These are phyloP conservation scores for Acer negundo DNA, from an alignment of 345 rosid species.

Conservation along the genomic window DNA sequence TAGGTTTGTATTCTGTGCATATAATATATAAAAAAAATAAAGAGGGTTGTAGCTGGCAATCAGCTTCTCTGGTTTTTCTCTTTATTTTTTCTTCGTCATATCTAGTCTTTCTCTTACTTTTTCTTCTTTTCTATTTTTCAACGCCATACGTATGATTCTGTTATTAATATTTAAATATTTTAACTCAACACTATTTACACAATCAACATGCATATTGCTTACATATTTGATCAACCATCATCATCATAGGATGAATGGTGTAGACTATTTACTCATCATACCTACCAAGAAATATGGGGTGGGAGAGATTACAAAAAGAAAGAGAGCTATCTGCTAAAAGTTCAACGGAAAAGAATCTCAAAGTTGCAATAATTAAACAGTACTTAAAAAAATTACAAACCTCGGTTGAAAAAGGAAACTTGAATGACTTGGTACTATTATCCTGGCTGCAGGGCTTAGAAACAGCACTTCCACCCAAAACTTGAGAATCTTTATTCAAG, in stretches of 20 bases:
- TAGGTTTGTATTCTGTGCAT: background rate
- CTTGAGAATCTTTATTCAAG: conserved; percentile 30
- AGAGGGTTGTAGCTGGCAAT: background rate
- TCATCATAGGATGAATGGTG: background rate
- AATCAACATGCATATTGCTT: background rate
- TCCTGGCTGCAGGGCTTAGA: conserved; percentile 31
- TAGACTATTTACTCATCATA: background rate
- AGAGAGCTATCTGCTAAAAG: background rate
- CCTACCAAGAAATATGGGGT: background rate
- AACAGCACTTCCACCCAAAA: conserved; percentile 33
- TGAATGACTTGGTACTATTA: conserved; percentile 29
- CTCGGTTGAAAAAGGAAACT: conserved; percentile 33
- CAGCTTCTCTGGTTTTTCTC: background rate
- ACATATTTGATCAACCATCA: background rate
- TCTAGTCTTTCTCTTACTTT: too few relatives aligned
- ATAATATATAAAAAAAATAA: too few relatives aligned
- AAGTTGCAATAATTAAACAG: conserved; percentile 4
- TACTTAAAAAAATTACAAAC: conserved; percentile 33
- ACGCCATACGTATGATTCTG: too few relatives aligned
- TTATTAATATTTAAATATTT: too few relatives aligned
- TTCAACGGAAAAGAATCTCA: too few relatives aligned
- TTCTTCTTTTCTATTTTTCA: background rate
- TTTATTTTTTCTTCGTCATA: too few relatives aligned
- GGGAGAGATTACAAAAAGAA: background rate
- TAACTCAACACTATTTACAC: background rate